Conservation (phyloP, 441 rosid genomes). For the Brassica hybrid region DNA sequence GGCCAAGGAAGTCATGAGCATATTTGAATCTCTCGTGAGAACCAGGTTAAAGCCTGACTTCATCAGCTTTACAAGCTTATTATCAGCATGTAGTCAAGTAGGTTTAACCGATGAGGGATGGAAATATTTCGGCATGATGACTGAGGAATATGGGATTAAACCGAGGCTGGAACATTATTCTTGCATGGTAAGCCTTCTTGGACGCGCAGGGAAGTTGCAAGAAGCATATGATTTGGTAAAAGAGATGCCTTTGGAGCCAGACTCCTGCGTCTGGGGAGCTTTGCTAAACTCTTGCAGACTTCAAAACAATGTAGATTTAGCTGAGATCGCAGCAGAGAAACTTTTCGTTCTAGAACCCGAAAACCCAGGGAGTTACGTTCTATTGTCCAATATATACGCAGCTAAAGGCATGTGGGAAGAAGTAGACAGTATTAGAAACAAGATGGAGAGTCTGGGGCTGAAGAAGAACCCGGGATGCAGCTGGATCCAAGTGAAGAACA, state of each 20-base stretch:
- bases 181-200: constrained; percentile 69
- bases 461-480: constrained; percentile 72
- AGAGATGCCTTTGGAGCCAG: constrained; percentile 60
- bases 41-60: constrained; percentile 55
- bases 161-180: constrained; percentile 68
- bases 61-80: constrained; percentile 57
- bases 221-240: constrained; percentile 59
- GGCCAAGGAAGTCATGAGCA: constrained; percentile 51
- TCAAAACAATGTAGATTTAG: constrained; percentile 51
- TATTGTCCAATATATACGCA: constrained; percentile 66
- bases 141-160: constrained; percentile 52
- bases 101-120: constrained; percentile 58
- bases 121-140: constrained; percentile 54
- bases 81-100: constrained; percentile 66
- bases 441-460: constrained; percentile 55
- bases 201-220: constrained; percentile 58
- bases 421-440: constrained; percentile 55
- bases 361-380: constrained; percentile 63
- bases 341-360: constrained; percentile 55
- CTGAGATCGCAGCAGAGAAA: constrained; percentile 57
- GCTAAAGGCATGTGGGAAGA: constrained; percentile 57
- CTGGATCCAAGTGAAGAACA: constrained; percentile 64
- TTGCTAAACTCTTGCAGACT: constrained; percentile 66
- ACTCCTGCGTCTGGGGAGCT: constrained; percentile 73
- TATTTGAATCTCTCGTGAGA: constrained; percentile 54